Conservation (phyloP, 768 basidiomycete genomes). For the Suillus subaureus region DNA sequence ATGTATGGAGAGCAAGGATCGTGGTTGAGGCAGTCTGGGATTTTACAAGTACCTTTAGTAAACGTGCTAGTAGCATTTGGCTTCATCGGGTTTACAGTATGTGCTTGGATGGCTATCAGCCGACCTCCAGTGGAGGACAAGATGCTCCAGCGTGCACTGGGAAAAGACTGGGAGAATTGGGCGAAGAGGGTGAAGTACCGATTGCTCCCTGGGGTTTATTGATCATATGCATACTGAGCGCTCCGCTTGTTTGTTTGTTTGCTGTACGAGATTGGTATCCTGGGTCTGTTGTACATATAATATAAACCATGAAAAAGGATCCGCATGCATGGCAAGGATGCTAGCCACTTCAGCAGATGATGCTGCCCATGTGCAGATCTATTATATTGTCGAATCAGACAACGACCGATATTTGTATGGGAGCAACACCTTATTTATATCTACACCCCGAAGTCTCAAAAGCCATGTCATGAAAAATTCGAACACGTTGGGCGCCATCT, state of each 20-base stretch:
- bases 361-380: too few relatives aligned
- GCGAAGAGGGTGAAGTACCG: neutral
- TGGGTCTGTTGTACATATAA: too few relatives aligned
- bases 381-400: neutral
- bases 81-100: neutral
- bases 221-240: neutral
- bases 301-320: too few relatives aligned
- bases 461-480: neutral
- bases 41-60: constrained; percentile 1
- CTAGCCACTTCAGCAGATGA: neutral
- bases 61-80: neutral
- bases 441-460: neutral
- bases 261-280: too few relatives aligned
- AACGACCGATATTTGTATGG: neutral
- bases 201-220: neutral
- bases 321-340: neutral
- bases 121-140: constrained; percentile 19
- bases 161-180: constrained; percentile 14
- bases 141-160: constrained; percentile 12
- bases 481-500: neutral
- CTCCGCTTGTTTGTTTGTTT: too few relatives aligned
- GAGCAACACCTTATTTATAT: neutral
- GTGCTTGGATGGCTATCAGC: neutral
- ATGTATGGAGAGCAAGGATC: neutral
- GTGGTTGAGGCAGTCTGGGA: neutral